Base-by-base conservation (phyloP, 768 basidiomycete species). In the Lyophyllum shimeji region DNA sequence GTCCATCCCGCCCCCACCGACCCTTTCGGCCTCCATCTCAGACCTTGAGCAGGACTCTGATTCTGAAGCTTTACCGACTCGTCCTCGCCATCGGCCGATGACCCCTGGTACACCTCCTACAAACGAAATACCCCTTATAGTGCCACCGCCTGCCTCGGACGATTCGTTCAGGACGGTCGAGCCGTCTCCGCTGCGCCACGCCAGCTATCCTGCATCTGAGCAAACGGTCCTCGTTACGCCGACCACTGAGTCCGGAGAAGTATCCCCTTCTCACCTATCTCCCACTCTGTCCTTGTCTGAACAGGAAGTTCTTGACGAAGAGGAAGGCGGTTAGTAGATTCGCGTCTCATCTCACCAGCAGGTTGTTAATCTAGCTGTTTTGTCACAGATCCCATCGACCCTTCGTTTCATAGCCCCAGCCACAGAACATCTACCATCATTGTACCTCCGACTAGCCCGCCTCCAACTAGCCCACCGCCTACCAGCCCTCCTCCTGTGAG, bases 301-400 rank as follows among this genome's bases (percentile, higher is more conserved):
- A 17, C 65, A 69, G 18, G 82, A 84, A 60, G 63, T 86, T 20
- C 66, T 86, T 49, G 80, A 84, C 65, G 86, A 87, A 29, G 79
- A 81, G 23, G 84, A 87, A 67, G 84, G 82, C 42, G 85, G 86
- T 86, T 55, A 56, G 82, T 69, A 12, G 21, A 50, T 25, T 37
- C 20, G 8, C 18, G 18, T 59, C 50, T 17, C 9, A 27, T 3
- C 29, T 31, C n/a, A 47, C 20, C 52, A 3, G 15, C 20, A 18
- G 33, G 48, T 46, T 24, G 29, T 37, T 21, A 15, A 39, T 29
- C 57, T 9, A 29, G 24, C 46, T 20, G 52, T 33, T 50, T 15
- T 7, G 46, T 57, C 40, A 13, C 60, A 89, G 87, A 89, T 67
- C 87, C 87, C 2, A 85, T 88, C 31, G 86, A 88, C 64, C 87